Evolutionary conservation across 208 protist species (phyloP).

Genomic region (Trypanosoma melophagium): DNA sequence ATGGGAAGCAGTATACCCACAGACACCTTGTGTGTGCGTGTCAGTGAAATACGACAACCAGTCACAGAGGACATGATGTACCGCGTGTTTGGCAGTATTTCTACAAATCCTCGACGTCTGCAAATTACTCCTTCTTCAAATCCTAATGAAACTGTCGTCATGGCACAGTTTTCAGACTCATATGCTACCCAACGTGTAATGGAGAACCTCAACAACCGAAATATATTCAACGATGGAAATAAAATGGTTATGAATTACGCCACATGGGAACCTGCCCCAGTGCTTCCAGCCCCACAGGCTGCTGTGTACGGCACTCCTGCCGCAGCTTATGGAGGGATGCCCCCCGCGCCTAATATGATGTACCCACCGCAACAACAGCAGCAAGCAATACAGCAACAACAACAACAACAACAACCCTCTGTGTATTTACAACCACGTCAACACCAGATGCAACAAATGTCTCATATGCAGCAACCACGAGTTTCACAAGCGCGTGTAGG

Average conservation of each 20-base stretch:
- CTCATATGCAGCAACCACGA: slow-evolving; percentile 17
- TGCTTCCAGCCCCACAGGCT: slow-evolving; percentile 22
- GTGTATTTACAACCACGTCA: slow-evolving; percentile 27
- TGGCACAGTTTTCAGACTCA: slow-evolving; percentile 68
- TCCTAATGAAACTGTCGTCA: slow-evolving; percentile 65
- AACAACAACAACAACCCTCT: slow-evolving; percentile 23
- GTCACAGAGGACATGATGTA: slow-evolving; percentile 87
- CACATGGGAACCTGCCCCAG: slow-evolving; percentile 26
- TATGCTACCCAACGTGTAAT: slow-evolving; percentile 67
- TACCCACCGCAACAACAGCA: slow-evolving; percentile 14
- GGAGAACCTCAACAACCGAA: slow-evolving; percentile 72
- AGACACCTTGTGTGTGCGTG: slow-evolving; percentile 74
- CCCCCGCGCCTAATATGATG: neutral
- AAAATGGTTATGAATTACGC: slow-evolving; percentile 82
- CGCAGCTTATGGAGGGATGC: slow-evolving; percentile 27
- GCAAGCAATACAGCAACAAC: slow-evolving; percentile 26
- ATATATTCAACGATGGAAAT: slow-evolving; percentile 90
- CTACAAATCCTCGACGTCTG: slow-evolving; percentile 55
- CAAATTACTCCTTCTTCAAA: slow-evolving; percentile 55
- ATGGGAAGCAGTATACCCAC: slow-evolving; percentile 32
- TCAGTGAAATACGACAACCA: slow-evolving; percentile 73
- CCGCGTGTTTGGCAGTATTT: slow-evolving; percentile 81
- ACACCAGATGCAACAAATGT: slow-evolving; percentile 32
- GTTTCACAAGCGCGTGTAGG: slow-evolving; percentile 30
- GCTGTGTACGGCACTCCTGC: slow-evolving; percentile 23